These are phyloP conservation scores for Cunninghamia lanceolata DNA, from an alignment of 75 land plant species.

Conservation along the genomic window DNA sequence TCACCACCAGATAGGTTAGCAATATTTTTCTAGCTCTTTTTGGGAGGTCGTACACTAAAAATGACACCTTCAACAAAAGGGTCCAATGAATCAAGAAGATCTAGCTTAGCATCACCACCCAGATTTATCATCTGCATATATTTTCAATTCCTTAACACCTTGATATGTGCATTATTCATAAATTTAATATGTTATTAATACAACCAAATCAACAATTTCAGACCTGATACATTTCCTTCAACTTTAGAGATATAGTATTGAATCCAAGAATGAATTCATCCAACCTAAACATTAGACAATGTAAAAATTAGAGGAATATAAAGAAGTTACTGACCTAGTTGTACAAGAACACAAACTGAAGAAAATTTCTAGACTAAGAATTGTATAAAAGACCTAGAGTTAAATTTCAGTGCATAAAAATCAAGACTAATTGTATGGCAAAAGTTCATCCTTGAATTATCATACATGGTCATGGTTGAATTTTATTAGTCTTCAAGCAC, in stretches of 20 bases:
- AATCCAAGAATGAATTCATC: conserved; percentile 99
- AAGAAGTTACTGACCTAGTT: neutral
- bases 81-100: conserved; percentile 94
- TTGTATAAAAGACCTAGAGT: neutral
- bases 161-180: neutral
- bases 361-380: neutral
- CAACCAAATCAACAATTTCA: neutral
- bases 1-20: conserved; percentile 97
- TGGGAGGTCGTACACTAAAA: conserved; percentile 97
- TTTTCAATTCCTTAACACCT: neutral
- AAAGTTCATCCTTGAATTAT: neutral
- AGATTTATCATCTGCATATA: conserved; percentile 90
- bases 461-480: neutral
- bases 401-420: neutral
- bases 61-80: conserved; percentile 99
- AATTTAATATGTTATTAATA: neutral
- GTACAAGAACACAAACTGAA: neutral
- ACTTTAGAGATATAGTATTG: conserved; percentile 85
- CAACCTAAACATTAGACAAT: conserved; percentile 40
- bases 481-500: conserved; percentile 6
- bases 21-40: conserved; percentile 98
- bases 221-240: conserved; percentile 99
- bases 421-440: neutral
- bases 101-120: conserved; percentile 99
- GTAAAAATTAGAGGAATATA: neutral